phyloP scores from a whole-genome alignment of 441 rosid species.

The Erodium chrysanthum region DNA sequence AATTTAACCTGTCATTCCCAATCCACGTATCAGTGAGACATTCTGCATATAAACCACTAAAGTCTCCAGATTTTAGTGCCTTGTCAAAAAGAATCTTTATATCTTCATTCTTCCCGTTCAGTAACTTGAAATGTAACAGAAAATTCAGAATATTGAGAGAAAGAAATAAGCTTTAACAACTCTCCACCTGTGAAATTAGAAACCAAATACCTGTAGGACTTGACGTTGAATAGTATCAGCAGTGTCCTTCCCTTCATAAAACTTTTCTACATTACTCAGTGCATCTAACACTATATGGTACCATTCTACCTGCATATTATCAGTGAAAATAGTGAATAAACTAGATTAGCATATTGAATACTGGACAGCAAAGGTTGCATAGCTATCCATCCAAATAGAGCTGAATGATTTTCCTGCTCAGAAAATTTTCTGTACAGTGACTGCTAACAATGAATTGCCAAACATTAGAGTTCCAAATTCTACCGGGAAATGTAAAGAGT shows the following conservation, averaged over 20 bases:
- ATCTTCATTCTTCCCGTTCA: slow-evolving; percentile 64
- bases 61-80: slow-evolving; percentile 61
- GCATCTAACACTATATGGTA: slow-evolving; percentile 59
- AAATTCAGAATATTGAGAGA: slow-evolving; percentile 14
- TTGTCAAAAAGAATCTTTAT: slow-evolving; percentile 55
- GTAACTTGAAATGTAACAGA: slow-evolving; percentile 36
- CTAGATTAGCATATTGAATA: slow-evolving; percentile 7
- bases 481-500: background rate
- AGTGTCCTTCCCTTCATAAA: slow-evolving; percentile 55
- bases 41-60: slow-evolving; percentile 61
- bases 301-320: slow-evolving; percentile 69
- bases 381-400: background rate
- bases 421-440: background rate
- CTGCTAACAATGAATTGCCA: background rate
- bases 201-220: slow-evolving; percentile 56
- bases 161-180: background rate
- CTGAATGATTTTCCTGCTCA: background rate
- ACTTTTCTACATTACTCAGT: slow-evolving; percentile 58
- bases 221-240: slow-evolving; percentile 60
- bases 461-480: background rate
- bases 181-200: slow-evolving; percentile 1
- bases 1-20: slow-evolving; percentile 78
- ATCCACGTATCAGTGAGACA: slow-evolving; percentile 96
- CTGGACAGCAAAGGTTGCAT: background rate
- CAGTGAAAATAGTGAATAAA: slow-evolving; percentile 11